Conservation (phyloP, 1,284 basidiomycete genomes). For the Lignosus rhinocerotis region DNA sequence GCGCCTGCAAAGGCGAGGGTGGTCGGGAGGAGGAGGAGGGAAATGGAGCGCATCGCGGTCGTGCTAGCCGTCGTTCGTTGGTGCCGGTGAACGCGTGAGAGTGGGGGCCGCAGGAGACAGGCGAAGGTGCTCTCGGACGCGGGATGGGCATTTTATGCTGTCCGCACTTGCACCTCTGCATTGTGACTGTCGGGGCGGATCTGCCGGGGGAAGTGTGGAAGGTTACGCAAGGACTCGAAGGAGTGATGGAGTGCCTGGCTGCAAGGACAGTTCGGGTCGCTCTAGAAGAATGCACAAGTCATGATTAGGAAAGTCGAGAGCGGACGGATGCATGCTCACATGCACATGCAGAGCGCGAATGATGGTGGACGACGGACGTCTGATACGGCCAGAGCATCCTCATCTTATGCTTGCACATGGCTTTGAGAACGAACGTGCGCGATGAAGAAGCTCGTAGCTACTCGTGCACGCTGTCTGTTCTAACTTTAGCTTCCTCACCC, state of each 20-base stretch:
- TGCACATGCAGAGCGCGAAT: no score
- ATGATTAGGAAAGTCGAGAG: not conserved
- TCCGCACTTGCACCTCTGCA: not conserved
- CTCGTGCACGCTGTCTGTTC: no score
- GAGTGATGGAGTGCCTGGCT: no score
- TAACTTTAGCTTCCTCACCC: no score
- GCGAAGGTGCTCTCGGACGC: not conserved
- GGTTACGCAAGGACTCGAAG: not conserved
- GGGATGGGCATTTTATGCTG: not conserved
- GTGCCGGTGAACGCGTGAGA: no score
- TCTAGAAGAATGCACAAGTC: not conserved
- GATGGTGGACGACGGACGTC: no score
- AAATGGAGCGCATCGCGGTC: not conserved
- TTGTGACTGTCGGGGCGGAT: not conserved
- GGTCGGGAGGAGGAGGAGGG: constrained; percentile 4
- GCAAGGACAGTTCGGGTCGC: not conserved
- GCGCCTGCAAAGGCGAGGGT: constrained; percentile 21
- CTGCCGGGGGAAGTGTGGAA: not conserved
- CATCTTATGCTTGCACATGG: no score
- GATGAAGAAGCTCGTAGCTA: no score
- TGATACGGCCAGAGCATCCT: no score
- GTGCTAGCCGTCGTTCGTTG: not conserved
- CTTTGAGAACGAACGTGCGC: no score
- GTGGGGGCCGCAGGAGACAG: not conserved
- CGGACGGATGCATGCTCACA: not conserved